Evolutionary conservation across 306 rosid species (phyloP).

Genomic region (Inga laurina): DNA sequence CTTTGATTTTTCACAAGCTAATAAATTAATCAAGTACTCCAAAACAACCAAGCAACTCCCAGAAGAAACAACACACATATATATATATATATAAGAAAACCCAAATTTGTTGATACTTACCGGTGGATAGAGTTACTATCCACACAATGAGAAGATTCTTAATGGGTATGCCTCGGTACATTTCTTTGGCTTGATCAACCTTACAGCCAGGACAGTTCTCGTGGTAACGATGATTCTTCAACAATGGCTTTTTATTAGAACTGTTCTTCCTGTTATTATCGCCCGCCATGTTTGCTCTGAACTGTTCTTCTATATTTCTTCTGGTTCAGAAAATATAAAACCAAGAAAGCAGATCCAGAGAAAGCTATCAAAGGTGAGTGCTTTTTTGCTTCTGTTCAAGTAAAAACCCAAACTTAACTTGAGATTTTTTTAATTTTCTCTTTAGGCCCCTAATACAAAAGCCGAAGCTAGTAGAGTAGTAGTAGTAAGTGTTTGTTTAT

Average conservation of each 20-base stretch:
- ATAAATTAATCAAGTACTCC: too few relatives aligned
- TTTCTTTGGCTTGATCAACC: slow-evolving; percentile 33
- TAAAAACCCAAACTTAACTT: too few relatives aligned
- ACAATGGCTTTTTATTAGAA: too few relatives aligned
- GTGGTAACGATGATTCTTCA: too few relatives aligned
- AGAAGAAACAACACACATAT: background rate
- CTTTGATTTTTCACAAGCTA: background rate
- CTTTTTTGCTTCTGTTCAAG: background rate
- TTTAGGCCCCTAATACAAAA: too few relatives aligned
- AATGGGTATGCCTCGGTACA: slow-evolving; percentile 45
- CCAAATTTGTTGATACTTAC: slow-evolving; percentile 31
- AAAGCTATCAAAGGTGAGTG: background rate
- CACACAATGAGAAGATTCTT: slow-evolving; percentile 42
- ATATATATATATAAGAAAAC: background rate
- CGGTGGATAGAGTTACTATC: slow-evolving; percentile 50
- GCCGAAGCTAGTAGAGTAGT: too few relatives aligned
- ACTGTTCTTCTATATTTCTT: background rate
- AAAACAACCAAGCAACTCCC: too few relatives aligned
- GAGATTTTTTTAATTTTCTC: too few relatives aligned
- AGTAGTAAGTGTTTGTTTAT: too few relatives aligned
- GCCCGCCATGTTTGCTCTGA: slow-evolving; percentile 47
- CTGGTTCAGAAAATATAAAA: background rate
- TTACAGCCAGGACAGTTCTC: too few relatives aligned
- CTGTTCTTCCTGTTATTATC: slow-evolving; percentile 27
- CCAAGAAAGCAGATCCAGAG: background rate